phyloP scores from a whole-genome alignment of 495 filamentous ascomycete species.

The Aspergillus wentii region DNA sequence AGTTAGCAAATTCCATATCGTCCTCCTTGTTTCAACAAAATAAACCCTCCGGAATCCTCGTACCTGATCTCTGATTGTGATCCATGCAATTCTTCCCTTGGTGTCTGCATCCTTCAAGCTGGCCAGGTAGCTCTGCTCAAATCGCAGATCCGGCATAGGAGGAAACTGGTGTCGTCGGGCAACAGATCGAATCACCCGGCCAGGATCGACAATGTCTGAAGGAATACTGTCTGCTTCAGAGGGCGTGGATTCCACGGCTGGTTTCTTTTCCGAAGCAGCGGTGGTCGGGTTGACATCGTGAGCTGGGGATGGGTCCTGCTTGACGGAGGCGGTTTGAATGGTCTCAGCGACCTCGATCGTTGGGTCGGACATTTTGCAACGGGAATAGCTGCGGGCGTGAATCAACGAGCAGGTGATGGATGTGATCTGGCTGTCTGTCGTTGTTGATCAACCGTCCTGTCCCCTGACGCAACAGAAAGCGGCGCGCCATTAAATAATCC shows the following conservation, averaged over 20 bases:
- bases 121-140: constrained; percentile 94
- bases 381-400: no score
- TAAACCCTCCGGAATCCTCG: no score
- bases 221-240: constrained; percentile 42
- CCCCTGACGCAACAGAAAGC: no score
- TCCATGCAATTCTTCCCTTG: constrained; percentile 71
- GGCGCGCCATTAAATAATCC: no score
- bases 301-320: constrained; percentile 55
- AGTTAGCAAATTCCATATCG: not conserved
- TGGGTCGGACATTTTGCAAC: constrained; percentile 41
- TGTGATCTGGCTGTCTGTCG: constrained; percentile 4
- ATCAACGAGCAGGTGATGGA: not conserved
- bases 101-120: constrained; percentile 73
- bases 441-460: no score
- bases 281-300: constrained; percentile 84
- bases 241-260: constrained; percentile 41
- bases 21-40: not conserved
- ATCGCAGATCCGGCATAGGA: constrained; percentile 87
- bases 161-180: constrained; percentile 58
- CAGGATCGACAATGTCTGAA: constrained; percentile 44
- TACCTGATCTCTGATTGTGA: constrained; percentile 87
- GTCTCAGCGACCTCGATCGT: constrained; percentile 64
- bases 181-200: constrained; percentile 48
- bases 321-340: constrained; percentile 75
- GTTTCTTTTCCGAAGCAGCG: constrained; percentile 52